Evolutionary conservation across 192 early-diverging fungal species (phyloP).

Genomic region (Physocladia obscura): DNA sequence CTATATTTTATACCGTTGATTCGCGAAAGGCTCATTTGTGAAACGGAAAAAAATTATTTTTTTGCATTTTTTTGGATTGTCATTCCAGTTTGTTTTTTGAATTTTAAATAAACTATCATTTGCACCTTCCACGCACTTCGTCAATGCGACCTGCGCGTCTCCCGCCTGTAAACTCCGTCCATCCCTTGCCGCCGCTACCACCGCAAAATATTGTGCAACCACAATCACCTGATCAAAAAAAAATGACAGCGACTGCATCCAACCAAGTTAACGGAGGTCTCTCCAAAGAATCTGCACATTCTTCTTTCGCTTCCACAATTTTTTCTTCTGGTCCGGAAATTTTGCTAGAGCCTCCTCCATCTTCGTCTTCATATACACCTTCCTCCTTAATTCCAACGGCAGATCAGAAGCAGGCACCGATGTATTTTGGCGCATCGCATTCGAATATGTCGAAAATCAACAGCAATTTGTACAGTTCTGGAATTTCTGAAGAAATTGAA

Average conservation of each 20-base stretch:
- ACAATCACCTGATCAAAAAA: not conserved
- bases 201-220: not conserved
- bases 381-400: not conserved
- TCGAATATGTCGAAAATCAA: not conserved
- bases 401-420: not conserved
- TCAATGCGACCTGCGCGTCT: not conserved
- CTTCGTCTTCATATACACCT: not conserved
- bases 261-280: too few species aligned
- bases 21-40: too few species aligned
- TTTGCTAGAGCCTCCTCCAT: not conserved
- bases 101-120: too few species aligned
- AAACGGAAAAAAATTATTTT: too few species aligned
- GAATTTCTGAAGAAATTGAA: slow-evolving; percentile 1
- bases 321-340: not conserved
- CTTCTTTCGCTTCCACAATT: not conserved
- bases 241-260: too few species aligned
- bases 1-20: too few species aligned
- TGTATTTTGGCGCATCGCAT: not conserved
- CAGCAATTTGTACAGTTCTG: not conserved
- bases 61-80: too few species aligned
- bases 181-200: not conserved
- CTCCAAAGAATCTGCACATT: not conserved
- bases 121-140: too few species aligned
- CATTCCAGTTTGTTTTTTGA: too few species aligned
- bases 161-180: not conserved